Evolutionary conservation across 2,329 filamentous ascomycete genomes (phyloP), one percentile per base, ranked within the genome.

Genomic region (Stagonosporopsis rhizophila): DNA sequence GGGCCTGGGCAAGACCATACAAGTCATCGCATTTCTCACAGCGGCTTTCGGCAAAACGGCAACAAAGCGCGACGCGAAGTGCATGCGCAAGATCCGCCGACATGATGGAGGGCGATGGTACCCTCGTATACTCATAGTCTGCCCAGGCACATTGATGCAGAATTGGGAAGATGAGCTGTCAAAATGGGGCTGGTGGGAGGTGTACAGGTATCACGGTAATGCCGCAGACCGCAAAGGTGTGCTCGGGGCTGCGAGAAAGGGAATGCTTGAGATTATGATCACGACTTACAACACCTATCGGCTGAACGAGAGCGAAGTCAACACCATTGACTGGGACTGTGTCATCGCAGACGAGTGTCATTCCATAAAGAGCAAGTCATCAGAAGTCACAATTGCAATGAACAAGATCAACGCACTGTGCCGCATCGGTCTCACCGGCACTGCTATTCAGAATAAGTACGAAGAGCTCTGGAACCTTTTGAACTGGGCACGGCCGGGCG

Each of bases 401-500:
- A 90, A 92, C 66, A 86, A 93, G 59, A 82, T 98, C 65, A 99
- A 99, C 66, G 87, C 93, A 0, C 83, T 98, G 2, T 98, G 95
- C 70, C 86, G 95, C 30, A 93, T 99, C 58, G 95, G 95, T 0
- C 81, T 99, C 8, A 98, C 93, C 0, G 95, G 95, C 2, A 99
- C 95, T 0, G 94, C 94, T 0, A 97, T 99, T 40, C 95, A 99
- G 72, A 99, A 99, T 75, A 95, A 91, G 64, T 99, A 99, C 73
- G 92, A 97, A 71, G 95, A 99, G 74, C 83, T 99, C 0, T 99
- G 94, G 94, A 96, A 92, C 0, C 81, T 99, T 0, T 81, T 99
- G 2, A 96, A 99, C 72, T 99, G 95, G 95, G 93, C 92, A 0
- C 95, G 96, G 65, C 95, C 95, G 0, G 94, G 92, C 0, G 78